Evolutionary conservation across 306 rosid genomes (phyloP).

Genomic region (Boehmeria nivea): DNA sequence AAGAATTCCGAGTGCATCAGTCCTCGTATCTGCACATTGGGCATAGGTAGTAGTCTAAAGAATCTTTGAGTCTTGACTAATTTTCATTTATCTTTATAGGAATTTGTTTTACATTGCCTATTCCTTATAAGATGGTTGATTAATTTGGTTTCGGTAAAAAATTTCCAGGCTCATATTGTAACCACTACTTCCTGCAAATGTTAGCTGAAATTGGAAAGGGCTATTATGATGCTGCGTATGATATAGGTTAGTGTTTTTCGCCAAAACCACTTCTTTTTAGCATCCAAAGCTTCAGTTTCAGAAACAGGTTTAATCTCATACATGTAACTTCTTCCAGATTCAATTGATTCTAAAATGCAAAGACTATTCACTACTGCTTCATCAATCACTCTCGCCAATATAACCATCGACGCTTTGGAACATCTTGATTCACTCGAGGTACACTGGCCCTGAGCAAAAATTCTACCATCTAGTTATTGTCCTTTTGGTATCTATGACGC

Average conservation of each 20-base stretch:
- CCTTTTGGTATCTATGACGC: neutral
- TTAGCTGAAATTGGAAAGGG: conserved; percentile 81
- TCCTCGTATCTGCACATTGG: conserved; percentile 77
- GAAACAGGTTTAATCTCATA: neutral
- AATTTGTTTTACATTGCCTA: neutral
- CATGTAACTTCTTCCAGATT: conserved; percentile 33
- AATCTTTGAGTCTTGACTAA: neutral
- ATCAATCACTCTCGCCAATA: conserved; percentile 54
- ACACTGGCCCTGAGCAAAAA: conserved; percentile 8
- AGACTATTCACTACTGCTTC: conserved; percentile 54
- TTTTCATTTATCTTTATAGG: neutral
- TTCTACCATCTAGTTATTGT: neutral
- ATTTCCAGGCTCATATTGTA: conserved; percentile 69
- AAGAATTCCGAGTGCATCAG: conserved; percentile 36
- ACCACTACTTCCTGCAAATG: conserved; percentile 89
- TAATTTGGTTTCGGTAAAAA: conserved; percentile 16
- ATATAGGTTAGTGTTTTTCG: conserved; percentile 49
- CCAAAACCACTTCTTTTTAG: neutral
- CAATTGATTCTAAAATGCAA: conserved; percentile 55
- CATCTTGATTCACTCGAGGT: conserved; percentile 79
- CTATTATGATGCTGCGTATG: conserved; percentile 56
- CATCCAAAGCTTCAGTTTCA: no score
- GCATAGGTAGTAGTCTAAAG: conserved; percentile 71
- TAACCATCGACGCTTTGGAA: conserved; percentile 49
- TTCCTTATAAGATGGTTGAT: neutral